Conservation (phyloP, 331 rosid species). For the Dryas integrifolia region DNA sequence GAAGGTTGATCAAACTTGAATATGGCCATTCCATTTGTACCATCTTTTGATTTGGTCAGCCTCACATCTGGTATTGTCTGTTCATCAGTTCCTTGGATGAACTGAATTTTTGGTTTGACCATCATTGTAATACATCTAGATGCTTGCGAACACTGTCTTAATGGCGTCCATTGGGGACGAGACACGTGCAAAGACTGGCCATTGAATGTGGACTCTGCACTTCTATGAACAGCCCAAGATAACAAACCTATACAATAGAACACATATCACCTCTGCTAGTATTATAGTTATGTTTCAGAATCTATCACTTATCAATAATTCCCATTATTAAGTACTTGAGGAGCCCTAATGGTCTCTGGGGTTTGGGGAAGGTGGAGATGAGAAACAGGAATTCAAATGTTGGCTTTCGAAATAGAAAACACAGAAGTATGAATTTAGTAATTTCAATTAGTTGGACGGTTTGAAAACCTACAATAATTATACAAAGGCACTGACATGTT, state of each 20-base stretch:
- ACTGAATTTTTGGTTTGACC: conserved; percentile 76
- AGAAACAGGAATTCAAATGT: background rate
- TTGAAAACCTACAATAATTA: background rate
- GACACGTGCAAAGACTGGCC: conserved; percentile 52
- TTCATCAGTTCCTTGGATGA: conserved; percentile 97
- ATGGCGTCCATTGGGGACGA: conserved; percentile 29
- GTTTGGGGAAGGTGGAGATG: background rate
- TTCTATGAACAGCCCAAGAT: conserved; percentile 41
- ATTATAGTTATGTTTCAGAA: background rate
- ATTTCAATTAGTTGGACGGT: background rate
- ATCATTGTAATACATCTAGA: conserved; percentile 42
- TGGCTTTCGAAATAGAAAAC: background rate
- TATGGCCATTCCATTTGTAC: conserved; percentile 90
- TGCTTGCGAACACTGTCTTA: conserved; percentile 18
- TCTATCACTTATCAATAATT: background rate
- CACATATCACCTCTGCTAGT: background rate
- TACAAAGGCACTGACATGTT: no score
- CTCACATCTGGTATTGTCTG: conserved; percentile 86
- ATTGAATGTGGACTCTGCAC: conserved; percentile 57
- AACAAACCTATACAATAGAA: conserved; percentile 41
- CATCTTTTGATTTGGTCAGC: conserved; percentile 88
- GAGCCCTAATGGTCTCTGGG: background rate
- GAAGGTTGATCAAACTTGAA: conserved; percentile 91
- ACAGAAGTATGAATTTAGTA: background rate
- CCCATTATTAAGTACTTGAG: background rate